Evolutionary conservation across 2,329 filamentous ascomycete genomes (phyloP).

Genomic region (Hawksworthiomyces lignivorus): DNA sequence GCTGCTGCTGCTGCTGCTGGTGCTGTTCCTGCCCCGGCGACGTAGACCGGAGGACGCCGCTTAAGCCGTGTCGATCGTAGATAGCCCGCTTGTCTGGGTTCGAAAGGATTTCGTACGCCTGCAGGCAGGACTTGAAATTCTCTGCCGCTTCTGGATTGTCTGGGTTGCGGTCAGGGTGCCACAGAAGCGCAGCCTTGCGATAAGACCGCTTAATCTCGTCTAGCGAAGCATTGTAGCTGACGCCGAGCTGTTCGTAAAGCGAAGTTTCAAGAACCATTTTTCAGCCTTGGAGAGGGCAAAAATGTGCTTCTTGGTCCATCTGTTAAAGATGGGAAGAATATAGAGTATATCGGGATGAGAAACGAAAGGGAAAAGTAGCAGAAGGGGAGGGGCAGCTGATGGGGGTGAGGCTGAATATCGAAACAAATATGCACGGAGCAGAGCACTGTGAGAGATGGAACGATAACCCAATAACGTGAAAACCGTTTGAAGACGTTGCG

Average conservation of each 20-base stretch:
- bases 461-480: no score
- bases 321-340: no score
- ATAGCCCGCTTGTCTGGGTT: constrained; percentile 93
- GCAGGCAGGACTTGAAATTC: constrained; percentile 95
- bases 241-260: constrained; percentile 77
- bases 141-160: constrained; percentile 77
- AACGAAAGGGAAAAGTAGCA: no score
- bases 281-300: no score
- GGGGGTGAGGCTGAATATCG: no score
- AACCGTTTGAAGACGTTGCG: no score
- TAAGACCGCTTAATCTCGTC: constrained; percentile 98
- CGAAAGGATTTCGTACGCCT: constrained; percentile 95
- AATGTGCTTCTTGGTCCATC: no score
- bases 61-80: constrained; percentile 90
- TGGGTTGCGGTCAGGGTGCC: constrained; percentile 96
- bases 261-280: constrained; percentile 25
- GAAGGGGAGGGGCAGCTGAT: no score
- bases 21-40: not conserved
- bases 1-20: not conserved
- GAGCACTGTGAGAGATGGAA: no score
- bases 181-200: constrained; percentile 74
- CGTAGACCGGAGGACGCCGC: constrained; percentile 71
- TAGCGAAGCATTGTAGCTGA: constrained; percentile 71
- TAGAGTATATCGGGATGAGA: no score
- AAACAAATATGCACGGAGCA: no score